Percentiles rank a stretch among this genome's conserved stretches.
Conservation (phyloP, 1,284 basidiomycete species). For the Microbotryomycetes sp. region DNA sequence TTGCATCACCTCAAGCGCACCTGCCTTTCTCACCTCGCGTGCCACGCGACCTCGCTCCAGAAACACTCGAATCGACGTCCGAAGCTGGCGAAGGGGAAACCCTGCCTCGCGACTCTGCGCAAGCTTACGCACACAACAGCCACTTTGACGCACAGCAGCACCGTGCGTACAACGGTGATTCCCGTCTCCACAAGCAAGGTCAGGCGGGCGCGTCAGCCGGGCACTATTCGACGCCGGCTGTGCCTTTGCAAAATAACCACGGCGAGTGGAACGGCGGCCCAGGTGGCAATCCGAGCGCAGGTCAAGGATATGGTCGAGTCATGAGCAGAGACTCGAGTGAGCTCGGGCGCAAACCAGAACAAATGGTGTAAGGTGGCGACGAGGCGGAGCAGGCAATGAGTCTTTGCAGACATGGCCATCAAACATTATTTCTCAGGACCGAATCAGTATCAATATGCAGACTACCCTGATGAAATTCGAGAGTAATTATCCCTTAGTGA, state of each 20-base stretch:
- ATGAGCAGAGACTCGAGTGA: background rate
- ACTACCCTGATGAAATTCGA: no score
- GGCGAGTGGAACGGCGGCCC: background rate
- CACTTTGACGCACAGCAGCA: background rate
- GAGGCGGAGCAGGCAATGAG: no score
- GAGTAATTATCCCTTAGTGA: no score
- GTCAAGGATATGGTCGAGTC: background rate
- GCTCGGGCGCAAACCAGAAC: no score
- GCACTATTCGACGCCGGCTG: background rate
- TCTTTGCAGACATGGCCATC: no score
- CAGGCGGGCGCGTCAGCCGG: background rate
- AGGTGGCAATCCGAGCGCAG: background rate
- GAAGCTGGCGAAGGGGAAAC: background rate
- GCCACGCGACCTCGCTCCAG: background rate
- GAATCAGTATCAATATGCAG: no score
- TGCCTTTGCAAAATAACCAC: background rate
- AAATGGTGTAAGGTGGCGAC: no score
- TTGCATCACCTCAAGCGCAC: constrained; percentile 56
- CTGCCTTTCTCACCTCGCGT: constrained; percentile 64
- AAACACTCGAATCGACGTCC: background rate
- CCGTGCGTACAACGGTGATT: background rate
- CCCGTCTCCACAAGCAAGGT: background rate
- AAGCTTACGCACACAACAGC: background rate
- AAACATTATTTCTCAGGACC: no score
- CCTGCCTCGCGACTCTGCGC: background rate